phyloP scores from a whole-genome alignment of 441 rosid species.

The Adansonia rubrostipa region DNA sequence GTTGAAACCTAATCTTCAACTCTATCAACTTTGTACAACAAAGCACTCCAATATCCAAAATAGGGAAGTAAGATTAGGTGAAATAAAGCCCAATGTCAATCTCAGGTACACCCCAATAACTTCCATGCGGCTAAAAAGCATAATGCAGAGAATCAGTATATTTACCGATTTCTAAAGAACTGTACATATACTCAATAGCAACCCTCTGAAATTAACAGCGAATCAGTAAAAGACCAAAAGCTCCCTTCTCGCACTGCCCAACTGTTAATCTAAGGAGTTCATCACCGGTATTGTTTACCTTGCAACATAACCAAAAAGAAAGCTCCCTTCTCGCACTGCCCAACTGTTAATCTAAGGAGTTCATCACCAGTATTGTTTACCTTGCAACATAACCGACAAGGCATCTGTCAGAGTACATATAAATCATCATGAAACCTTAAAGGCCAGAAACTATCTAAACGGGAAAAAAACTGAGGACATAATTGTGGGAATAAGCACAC shows the following conservation, averaged over 20 bases:
- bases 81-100: slow-evolving; percentile 36
- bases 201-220: slow-evolving; percentile 37
- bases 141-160: slow-evolving; percentile 34
- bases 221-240: slow-evolving; percentile 49
- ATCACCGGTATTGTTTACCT: slow-evolving; percentile 50
- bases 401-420: slow-evolving; percentile 50
- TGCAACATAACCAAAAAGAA: slow-evolving; percentile 71
- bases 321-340: slow-evolving; percentile 65
- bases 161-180: background rate
- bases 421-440: slow-evolving; percentile 14
- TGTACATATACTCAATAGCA: slow-evolving; percentile 29
- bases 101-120: background rate
- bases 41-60: slow-evolving; percentile 38
- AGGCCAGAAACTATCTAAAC: background rate
- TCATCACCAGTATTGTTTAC: slow-evolving; percentile 52
- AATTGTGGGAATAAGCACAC: slow-evolving; percentile 43
- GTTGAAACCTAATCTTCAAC: slow-evolving; percentile 36
- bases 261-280: slow-evolving; percentile 63
- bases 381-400: slow-evolving; percentile 78
- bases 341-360: slow-evolving; percentile 62
- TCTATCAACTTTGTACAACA: slow-evolving; percentile 31
- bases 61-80: slow-evolving; percentile 28
- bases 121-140: slow-evolving; percentile 23
- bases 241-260: slow-evolving; percentile 66
- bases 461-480: background rate